phyloP scores from a whole-genome alignment of 1,139 yeast genomes.

The Taphrina pruni region DNA sequence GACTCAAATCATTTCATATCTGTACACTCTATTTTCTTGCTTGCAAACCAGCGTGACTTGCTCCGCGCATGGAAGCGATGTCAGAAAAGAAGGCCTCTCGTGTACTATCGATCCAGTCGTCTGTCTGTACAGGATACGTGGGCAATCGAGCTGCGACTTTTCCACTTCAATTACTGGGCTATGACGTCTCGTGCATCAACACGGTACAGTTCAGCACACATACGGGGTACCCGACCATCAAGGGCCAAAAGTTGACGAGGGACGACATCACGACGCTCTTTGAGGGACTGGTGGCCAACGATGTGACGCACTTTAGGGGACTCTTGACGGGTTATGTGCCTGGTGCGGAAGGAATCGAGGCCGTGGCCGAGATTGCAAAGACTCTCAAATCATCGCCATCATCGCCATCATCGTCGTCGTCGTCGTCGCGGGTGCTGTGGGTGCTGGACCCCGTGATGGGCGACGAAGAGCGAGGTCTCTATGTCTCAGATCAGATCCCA shows the following conservation, averaged over 20 bases:
- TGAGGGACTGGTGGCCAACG: slow-evolving; percentile 58
- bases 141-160: slow-evolving; percentile 82
- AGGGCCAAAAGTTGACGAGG: slow-evolving; percentile 57
- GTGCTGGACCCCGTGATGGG: slow-evolving; percentile 93
- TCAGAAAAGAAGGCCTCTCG: slow-evolving; percentile 14
- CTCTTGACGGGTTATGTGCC: slow-evolving; percentile 77
- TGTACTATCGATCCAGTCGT: slow-evolving; percentile 38
- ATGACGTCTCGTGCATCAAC: slow-evolving; percentile 84
- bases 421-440: slow-evolving; percentile 55
- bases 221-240: slow-evolving; percentile 66
- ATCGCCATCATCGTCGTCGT: slow-evolving; percentile 39
- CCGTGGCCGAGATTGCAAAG: slow-evolving; percentile 58
- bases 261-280: slow-evolving; percentile 56
- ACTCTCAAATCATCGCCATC: slow-evolving; percentile 47
- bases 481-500: slow-evolving; percentile 74
- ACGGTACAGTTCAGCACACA: slow-evolving; percentile 84
- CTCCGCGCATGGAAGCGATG: background rate
- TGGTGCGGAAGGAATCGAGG: slow-evolving; percentile 59
- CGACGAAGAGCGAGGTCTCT: slow-evolving; percentile 75
- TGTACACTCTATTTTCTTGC: too few species aligned
- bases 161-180: slow-evolving; percentile 76
- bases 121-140: slow-evolving; percentile 63
- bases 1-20: background rate
- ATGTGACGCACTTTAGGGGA: slow-evolving; percentile 60
- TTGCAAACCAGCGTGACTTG: too few species aligned